Base-by-base conservation (phyloP, 257 asterid genomes). In the Osmanthus fragrans region DNA sequence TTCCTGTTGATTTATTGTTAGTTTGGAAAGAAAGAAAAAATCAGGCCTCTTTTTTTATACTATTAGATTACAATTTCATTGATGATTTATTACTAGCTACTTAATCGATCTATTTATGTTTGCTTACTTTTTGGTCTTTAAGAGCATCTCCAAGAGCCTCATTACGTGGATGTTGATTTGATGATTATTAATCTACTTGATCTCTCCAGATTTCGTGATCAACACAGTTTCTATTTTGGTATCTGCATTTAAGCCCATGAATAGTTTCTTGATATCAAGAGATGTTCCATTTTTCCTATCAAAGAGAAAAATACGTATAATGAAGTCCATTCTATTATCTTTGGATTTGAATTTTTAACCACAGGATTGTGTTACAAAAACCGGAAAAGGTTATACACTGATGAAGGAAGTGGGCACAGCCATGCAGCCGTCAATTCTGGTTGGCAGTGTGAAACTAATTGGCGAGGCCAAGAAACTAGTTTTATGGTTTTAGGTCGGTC, bases 381-480 rank as follows among this genome's bases (percentile, higher is more conserved):
- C 73, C 76, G 37, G 47, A 86, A 81, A 76, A 79, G 71, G 85
- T 78, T 71, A 68, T 75, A 65, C 70, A 40, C 29, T 40, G 82
- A 73, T 8, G 78, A 76, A 70, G 75, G 77, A 25, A 68, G 42
- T 73, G 79, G 73, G 32, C 76, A 60, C 73, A 77, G 78, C 54
- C 68, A 66, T 64, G 65, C 64, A 45, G 71, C 79, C 42, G 71
- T 66, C 79, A 30, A 82, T 64, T 54, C 84, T 74, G 79, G 88
- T 56, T 91, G 94, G 94, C 86, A 87, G 39, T 80, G 56, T 77
- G 92, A 79, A 66, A 74, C 85, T 47, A 89, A 82, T 29, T 74
- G 39, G 77, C 80, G 69, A 85, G 83, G 76, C 45, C 79, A 54
- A 36, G 40, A 71, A 72, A 13, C 76, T n/a, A 68, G 69, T 29